These are phyloP conservation scores for Penicillium paxilli DNA, from an alignment of 495 filamentous ascomycete species.

Conservation along the genomic window DNA sequence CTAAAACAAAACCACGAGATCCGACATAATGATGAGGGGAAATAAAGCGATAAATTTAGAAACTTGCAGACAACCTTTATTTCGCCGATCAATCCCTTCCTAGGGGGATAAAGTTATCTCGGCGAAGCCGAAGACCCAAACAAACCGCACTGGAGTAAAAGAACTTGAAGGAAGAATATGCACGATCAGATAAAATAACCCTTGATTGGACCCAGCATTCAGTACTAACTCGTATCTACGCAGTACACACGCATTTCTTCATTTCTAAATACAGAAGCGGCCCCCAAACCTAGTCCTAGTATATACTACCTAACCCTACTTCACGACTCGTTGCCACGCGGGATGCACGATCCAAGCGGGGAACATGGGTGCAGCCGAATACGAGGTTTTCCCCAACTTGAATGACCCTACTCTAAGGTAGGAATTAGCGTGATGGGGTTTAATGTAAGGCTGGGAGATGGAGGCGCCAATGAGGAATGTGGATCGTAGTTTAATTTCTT, in stretches of 20 bases:
- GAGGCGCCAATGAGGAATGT: constrained; percentile 5
- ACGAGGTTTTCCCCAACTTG: constrained; percentile 17
- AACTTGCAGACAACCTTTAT: neutral
- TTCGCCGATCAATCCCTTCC: neutral
- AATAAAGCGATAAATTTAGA: neutral
- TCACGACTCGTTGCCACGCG: too few relatives aligned
- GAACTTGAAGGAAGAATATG: neutral
- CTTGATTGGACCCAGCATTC: neutral
- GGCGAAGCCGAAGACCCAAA: neutral
- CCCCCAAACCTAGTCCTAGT: too few relatives aligned
- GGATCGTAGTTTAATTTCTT: constrained; percentile 13
- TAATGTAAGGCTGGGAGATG: neutral
- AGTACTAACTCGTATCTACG: too few relatives aligned
- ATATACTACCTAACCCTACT: neutral
- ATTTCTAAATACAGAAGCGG: neutral
- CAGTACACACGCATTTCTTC: neutral
- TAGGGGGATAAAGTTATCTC: neutral
- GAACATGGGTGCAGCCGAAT: constrained; percentile 14
- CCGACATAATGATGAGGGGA: neutral
- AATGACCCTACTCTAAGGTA: neutral
- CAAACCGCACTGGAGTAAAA: neutral
- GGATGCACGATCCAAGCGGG: constrained; percentile 1
- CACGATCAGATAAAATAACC: neutral
- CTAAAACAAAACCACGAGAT: neutral
- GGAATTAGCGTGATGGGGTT: neutral